Evolutionary conservation across 345 rosid species (phyloP).

Genomic region (Melaleuca quinquenervia): DNA sequence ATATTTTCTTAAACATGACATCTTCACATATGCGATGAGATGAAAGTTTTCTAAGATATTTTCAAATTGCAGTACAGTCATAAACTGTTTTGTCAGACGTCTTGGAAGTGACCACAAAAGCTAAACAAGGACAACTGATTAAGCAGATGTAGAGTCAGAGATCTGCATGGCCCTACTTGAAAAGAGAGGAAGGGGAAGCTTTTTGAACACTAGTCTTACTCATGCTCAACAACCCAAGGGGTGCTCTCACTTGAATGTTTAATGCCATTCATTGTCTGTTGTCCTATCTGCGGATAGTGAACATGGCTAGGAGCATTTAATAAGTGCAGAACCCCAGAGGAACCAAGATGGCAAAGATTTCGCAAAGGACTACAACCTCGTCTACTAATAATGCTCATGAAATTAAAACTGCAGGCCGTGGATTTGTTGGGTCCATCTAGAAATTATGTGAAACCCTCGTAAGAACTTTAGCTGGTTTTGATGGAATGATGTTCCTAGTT

Average conservation of each 20-base stretch:
- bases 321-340: background rate
- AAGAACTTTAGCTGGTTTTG: background rate
- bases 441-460: background rate
- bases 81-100: background rate
- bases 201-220: background rate
- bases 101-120: background rate
- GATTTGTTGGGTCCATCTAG: background rate
- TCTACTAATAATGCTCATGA: background rate
- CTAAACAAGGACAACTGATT: background rate
- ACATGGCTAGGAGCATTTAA: background rate
- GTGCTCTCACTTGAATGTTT: background rate
- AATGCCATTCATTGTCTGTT: background rate
- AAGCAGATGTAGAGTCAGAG: background rate
- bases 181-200: background rate
- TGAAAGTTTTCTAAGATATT: background rate
- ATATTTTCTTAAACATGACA: background rate
- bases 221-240: background rate
- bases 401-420: background rate
- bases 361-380: background rate
- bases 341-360: background rate
- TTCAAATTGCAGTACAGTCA: background rate
- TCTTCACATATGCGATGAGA: background rate
- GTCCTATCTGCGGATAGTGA: background rate
- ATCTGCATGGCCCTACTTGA: background rate
- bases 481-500: background rate